Conservation (phyloP, 352 stramenopile species). For the Phytophthora melonis region DNA sequence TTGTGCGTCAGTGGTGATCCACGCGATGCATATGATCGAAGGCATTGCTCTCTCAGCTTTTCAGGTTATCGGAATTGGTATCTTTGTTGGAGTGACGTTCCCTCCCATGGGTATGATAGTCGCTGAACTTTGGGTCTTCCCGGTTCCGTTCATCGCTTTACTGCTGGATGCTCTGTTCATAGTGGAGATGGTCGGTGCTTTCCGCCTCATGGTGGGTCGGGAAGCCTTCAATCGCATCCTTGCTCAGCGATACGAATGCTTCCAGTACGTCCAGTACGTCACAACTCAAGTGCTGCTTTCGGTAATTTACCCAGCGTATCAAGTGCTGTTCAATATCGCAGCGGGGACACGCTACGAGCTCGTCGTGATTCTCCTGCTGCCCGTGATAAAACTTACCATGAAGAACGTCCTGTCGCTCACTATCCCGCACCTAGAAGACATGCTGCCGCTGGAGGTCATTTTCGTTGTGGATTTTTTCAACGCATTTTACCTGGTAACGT, state of each 20-base stretch:
- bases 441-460: constrained; percentile 12
- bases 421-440: constrained; percentile 6
- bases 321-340: neutral
- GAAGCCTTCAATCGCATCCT: neutral
- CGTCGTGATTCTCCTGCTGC: neutral
- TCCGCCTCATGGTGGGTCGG: neutral
- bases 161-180: neutral
- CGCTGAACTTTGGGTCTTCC: constrained; percentile 4
- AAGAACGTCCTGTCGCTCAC: constrained; percentile 13
- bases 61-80: neutral
- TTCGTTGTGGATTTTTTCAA: constrained; percentile 27
- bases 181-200: neutral
- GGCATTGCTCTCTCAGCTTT: neutral
- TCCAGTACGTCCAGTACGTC: neutral
- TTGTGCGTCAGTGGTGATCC: neutral
- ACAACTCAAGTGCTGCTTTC: neutral
- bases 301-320: constrained; percentile 8
- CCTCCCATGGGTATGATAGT: neutral
- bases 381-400: constrained; percentile 13
- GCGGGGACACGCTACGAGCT: neutral
- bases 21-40: constrained; percentile 13
- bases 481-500: constrained; percentile 20
- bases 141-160: constrained; percentile 6
- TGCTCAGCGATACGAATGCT: neutral
- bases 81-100: neutral